A percentile compares a stretch with the other conserved stretches of the same genome.
These are phyloP conservation scores for Coleophoma cylindrospora DNA, from an alignment of 2,329 filamentous ascomycete genomes.

Conservation along the genomic window DNA sequence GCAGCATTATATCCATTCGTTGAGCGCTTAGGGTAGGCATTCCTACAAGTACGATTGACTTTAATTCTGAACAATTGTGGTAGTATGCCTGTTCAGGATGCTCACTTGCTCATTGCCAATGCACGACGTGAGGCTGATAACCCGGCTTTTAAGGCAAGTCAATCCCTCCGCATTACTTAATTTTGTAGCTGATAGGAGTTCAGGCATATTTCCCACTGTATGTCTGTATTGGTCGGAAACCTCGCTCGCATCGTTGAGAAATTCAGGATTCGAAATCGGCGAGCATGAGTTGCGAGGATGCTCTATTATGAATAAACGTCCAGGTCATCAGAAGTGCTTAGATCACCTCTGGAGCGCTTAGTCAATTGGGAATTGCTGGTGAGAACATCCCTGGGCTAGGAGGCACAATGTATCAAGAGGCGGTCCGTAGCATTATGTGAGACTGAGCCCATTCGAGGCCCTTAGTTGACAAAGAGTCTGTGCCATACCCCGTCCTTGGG, in stretches of 20 bases:
- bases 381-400: too few species aligned
- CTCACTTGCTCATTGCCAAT: constrained; percentile 50
- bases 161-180: not conserved
- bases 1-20: constrained; percentile 52
- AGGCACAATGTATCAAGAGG: too few species aligned
- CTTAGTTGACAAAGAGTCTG: too few species aligned
- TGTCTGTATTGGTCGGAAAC: constrained; percentile 58
- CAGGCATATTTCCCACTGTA: constrained; percentile 60
- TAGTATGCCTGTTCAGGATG: constrained; percentile 54
- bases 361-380: too few species aligned
- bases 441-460: too few species aligned
- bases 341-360: too few species aligned
- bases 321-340: too few species aligned
- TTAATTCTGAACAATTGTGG: not conserved
- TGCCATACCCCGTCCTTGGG: too few species aligned
- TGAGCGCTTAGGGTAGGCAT: constrained; percentile 17
- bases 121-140: constrained; percentile 49
- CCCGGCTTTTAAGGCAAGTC: constrained; percentile 48
- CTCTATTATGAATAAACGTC: too few species aligned
- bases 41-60: constrained; percentile 5
- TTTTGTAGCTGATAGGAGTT: constrained; percentile 5
- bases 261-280: too few species aligned
- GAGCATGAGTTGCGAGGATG: too few species aligned
- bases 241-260: constrained; percentile 25
- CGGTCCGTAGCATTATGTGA: too few species aligned